Percentiles rank a stretch among this genome's conserved stretches.
These are phyloP conservation scores for Trichoderma asperelloides DNA, from an alignment of 495 filamentous ascomycete genomes.

Conservation along the genomic window DNA sequence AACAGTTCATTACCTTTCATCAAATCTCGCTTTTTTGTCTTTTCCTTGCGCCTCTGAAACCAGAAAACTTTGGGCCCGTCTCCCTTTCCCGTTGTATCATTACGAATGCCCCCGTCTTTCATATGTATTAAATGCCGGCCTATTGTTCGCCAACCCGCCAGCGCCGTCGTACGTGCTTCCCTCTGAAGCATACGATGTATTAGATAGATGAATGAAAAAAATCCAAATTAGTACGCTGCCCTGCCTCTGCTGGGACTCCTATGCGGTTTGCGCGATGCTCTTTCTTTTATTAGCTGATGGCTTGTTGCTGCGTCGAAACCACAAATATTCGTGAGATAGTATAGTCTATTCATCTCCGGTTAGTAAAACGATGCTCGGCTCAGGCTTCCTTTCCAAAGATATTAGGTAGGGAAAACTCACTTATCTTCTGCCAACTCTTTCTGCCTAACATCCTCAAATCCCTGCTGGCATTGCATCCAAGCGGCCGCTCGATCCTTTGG, in stretches of 20 bases:
- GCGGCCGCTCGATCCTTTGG: conserved; percentile 51
- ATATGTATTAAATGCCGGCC: background rate
- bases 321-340: conserved; percentile 35
- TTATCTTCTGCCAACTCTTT: conserved; percentile 50
- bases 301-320: conserved; percentile 37
- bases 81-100: background rate
- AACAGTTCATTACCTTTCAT: background rate
- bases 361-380: background rate
- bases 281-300: conserved; percentile 28
- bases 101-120: background rate
- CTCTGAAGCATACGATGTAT: background rate
- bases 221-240: conserved; percentile 13
- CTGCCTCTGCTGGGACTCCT: conserved; percentile 22
- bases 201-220: background rate
- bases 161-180: background rate
- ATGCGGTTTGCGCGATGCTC: conserved; percentile 21
- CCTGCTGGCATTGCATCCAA: conserved; percentile 62
- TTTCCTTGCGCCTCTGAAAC: background rate
- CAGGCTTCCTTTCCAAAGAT: background rate
- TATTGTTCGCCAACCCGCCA: background rate
- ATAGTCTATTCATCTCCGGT: conserved; percentile 17
- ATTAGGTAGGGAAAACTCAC: conserved; percentile 24
- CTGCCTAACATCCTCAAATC: conserved; percentile 62
- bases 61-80: background rate
- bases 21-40: background rate